phyloP scores from a whole-genome alignment of 345 rosid genomes.

The Passiflora organensis region DNA sequence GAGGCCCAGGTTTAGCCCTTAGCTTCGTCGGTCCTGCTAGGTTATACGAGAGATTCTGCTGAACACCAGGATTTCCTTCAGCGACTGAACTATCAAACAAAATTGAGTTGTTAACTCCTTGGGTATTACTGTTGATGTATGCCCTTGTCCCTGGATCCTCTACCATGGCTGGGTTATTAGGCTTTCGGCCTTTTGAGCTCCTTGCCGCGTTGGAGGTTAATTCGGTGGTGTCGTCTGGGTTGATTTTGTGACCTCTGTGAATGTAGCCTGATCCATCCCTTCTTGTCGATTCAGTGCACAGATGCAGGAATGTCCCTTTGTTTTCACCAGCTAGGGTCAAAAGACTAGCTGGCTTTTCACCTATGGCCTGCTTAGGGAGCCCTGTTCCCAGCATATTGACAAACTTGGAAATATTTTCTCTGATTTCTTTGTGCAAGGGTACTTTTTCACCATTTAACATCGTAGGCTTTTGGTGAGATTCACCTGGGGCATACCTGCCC shows the following conservation, averaged over 20 bases:
- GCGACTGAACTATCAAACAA: conserved; percentile 47
- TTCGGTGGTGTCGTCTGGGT: conserved; percentile 55
- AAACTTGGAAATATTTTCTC: conserved; percentile 55
- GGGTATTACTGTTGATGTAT: conserved; percentile 61
- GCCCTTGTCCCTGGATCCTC: conserved; percentile 37
- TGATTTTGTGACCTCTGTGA: conserved; percentile 51
- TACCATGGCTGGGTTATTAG: conserved; percentile 19
- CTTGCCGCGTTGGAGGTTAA: conserved; percentile 52
- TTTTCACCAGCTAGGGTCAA: conserved; percentile 80
- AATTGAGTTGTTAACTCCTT: conserved; percentile 64
- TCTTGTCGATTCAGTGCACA: conserved; percentile 41
- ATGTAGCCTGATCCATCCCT: conserved; percentile 49
- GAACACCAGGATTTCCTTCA: conserved; percentile 63
- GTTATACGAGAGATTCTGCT: conserved; percentile 28
- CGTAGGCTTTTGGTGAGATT: conserved; percentile 20
- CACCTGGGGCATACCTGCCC: conserved; percentile 5
- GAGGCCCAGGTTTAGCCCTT: conserved; percentile 18
- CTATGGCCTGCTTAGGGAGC: conserved; percentile 31
- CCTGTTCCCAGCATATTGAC: conserved; percentile 46
- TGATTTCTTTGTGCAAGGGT: conserved; percentile 47
- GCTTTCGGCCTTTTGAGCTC: conserved; percentile 21
- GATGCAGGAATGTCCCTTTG: conserved; percentile 67
- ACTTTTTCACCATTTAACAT: conserved; percentile 22
- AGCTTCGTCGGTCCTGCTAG: conserved; percentile 20
- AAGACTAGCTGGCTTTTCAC: conserved; percentile 37